Evolutionary conservation across 2,329 filamentous ascomycete species (phyloP), one percentile per base, ranked within the genome.

Genomic region (Drechslerella coelobrocha): DNA sequence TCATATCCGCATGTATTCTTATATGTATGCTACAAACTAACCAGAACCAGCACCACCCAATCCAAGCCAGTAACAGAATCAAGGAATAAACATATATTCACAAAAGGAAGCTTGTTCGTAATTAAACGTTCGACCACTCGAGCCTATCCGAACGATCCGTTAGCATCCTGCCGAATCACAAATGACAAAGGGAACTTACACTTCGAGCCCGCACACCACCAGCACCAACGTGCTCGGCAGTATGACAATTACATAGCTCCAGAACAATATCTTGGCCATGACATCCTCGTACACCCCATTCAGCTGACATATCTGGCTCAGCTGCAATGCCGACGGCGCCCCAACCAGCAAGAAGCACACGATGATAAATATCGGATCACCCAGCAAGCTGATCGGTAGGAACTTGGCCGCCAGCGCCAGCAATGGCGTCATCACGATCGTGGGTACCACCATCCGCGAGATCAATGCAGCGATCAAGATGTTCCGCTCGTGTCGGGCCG

Each of bases 271-370:
- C 78, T 87, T 90, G 72, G 90, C 90, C 92, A 99, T 97, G 52
- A 94, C 91, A 17, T 89, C 87, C 82, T 97, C 93, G 79, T 91
- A 99, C 8, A 99, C 94, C 73, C 89, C 89, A 80, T 99, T 99
- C 81, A 97, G 90, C 83, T 97, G 94, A 81, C 94, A 99, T 72
- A 99, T 99, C 81, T 99, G 94, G 5, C 94, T 93, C 77, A 99
- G 82, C 80, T 99, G 94, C 73, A 99, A 83, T 24, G 94, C 94
- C 73, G 89, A 95, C 4, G 94, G 94, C 2, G 94, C 94, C 34
- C 94, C 94, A 0, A 91, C 93, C 74, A 99, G 89, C 73, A 99
- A 83, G 84, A 97, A 99, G 81, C 92, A 97, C 34, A 99, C 94
- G 75, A 99, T 91, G 75, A 99, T 88, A 79, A 99, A 99, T 76